Evolutionary conservation across 495 filamentous ascomycete species (phyloP).

Genomic region (Penicillium roqueforti): DNA sequence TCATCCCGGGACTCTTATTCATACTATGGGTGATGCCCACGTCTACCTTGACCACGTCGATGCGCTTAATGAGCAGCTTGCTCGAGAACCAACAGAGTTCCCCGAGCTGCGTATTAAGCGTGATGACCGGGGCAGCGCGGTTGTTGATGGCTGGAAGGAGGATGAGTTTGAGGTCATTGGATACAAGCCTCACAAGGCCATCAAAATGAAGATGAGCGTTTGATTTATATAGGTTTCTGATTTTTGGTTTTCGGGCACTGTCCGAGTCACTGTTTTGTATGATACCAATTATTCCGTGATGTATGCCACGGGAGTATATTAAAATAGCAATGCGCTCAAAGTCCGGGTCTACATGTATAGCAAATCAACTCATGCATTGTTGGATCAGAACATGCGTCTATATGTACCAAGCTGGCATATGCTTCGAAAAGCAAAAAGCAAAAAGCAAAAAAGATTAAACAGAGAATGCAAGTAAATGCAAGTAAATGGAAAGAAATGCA

Average conservation of each 20-base stretch:
- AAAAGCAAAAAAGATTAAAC: background rate
- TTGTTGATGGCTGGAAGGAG: constrained; percentile 73
- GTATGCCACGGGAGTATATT: background rate
- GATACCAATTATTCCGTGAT: constrained; percentile 15
- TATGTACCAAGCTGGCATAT: constrained; percentile 9
- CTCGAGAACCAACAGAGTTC: constrained; percentile 75
- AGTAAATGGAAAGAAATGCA: constrained; percentile 8
- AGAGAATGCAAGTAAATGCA: background rate
- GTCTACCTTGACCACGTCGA: constrained; percentile 92
- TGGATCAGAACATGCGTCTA: background rate
- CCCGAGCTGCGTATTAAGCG: constrained; percentile 68
- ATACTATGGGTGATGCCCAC: constrained; percentile 95
- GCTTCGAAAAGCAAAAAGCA: constrained; percentile 9
- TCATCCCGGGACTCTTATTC: constrained; percentile 76
- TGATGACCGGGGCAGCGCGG: constrained; percentile 55
- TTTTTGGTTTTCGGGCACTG: background rate
- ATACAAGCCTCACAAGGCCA: constrained; percentile 84
- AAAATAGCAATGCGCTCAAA: background rate
- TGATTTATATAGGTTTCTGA: constrained; percentile 31
- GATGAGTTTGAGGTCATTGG: constrained; percentile 87
- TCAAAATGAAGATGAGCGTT: constrained; percentile 98
- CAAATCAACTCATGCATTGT: background rate
- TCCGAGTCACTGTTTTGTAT: constrained; percentile 16
- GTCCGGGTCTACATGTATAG: background rate
- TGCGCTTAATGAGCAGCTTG: constrained; percentile 73